Conservation (phyloP, 2,329 filamentous ascomycete genomes). For the Lachnellula occidentalis region DNA sequence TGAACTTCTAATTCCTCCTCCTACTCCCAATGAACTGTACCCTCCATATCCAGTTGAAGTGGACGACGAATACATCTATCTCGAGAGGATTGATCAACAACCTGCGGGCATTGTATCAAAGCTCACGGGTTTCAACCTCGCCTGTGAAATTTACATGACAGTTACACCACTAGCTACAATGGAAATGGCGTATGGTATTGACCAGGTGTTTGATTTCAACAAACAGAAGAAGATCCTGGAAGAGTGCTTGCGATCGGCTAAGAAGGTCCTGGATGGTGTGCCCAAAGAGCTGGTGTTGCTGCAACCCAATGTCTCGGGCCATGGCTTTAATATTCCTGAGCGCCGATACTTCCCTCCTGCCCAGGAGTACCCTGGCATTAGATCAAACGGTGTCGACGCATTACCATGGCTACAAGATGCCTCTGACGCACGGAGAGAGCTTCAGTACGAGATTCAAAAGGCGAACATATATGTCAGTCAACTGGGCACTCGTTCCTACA, state of each 20-base stretch:
- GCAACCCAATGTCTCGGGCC: constrained; percentile 35
- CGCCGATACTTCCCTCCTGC: constrained; percentile 47
- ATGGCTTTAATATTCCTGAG: constrained; percentile 35
- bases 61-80: constrained; percentile 75
- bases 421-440: constrained; percentile 38
- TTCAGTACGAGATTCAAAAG: constrained; percentile 87
- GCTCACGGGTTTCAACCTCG: constrained; percentile 75
- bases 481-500: constrained; percentile 73
- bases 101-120: constrained; percentile 62
- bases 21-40: constrained; percentile 69
- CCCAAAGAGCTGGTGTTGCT: constrained; percentile 62
- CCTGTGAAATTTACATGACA: constrained; percentile 70
- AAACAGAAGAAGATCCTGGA: constrained; percentile 70
- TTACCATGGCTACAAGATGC: constrained; percentile 8
- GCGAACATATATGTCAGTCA: constrained; percentile 83
- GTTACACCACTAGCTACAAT: constrained; percentile 75
- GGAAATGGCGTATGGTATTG: constrained; percentile 76
- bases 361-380: constrained; percentile 34
- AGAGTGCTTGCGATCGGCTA: constrained; percentile 65
- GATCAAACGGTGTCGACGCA: constrained; percentile 29
- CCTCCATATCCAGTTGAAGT: constrained; percentile 76
- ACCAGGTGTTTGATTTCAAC: constrained; percentile 68
- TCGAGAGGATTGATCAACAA: constrained; percentile 65
- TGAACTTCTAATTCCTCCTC: constrained; percentile 69
- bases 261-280: constrained; percentile 60